Percentiles rank a stretch among this genome's conserved stretches.
Evolutionary conservation across 1,284 basidiomycete species (phyloP).

Genomic region (Leccinum insolens): DNA sequence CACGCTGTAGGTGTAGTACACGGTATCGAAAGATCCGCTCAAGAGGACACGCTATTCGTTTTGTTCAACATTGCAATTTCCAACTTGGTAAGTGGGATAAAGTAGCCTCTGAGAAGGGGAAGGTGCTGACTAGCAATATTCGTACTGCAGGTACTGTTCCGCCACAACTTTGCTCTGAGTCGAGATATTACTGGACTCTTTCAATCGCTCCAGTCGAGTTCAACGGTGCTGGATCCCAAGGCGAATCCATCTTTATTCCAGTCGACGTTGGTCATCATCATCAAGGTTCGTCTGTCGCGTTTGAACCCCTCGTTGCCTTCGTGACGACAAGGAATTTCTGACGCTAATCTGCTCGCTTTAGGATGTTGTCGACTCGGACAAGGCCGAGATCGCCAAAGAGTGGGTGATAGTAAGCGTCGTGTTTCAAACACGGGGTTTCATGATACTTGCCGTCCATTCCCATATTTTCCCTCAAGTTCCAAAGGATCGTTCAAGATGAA

Average conservation of each 20-base stretch:
- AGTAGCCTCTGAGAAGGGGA: neutral
- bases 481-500: constrained; percentile 58
- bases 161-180: constrained; percentile 65
- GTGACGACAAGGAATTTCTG: neutral
- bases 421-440: neutral
- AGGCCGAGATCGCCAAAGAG: constrained; percentile 59
- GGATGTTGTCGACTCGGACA: constrained; percentile 64
- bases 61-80: constrained; percentile 68
- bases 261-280: constrained; percentile 62
- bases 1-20: constrained; percentile 56
- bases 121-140: neutral
- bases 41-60: constrained; percentile 65
- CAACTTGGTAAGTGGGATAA: constrained; percentile 40
- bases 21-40: constrained; percentile 62
- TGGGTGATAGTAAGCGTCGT: constrained; percentile 28
- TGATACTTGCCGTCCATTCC: neutral
- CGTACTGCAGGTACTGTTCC: constrained; percentile 53
- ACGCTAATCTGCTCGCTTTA: constrained; percentile 21
- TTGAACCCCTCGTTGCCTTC: neutral
- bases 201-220: constrained; percentile 66
- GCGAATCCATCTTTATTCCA: constrained; percentile 62
- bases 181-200: constrained; percentile 62
- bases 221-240: constrained; percentile 57
- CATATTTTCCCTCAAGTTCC: constrained; percentile 58
- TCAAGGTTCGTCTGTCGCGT: constrained; percentile 46